Base-by-base conservation (phyloP, 164 flowering plant species). In the Buxus sempervirens region DNA sequence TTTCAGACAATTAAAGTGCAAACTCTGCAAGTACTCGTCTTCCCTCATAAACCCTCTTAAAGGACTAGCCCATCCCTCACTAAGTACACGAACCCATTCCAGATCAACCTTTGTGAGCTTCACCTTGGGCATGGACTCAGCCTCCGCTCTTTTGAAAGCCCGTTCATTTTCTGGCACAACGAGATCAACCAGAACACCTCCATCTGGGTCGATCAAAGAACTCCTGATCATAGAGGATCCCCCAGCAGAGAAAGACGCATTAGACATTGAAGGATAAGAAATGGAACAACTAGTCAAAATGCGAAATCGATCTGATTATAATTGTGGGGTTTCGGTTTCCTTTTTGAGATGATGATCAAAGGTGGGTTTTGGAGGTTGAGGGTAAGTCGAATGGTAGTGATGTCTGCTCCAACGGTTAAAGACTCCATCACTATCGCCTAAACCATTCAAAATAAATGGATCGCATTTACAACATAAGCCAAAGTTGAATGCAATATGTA, bases 61-160 rank as follows among this genome's bases (percentile, higher is more conserved):
- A 1, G 98, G 98, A 75, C 86, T 94, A 9, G 98, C 96, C 98
- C 98, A 94, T 3, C 98, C 98, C 67, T 94, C 95, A 66, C 96
- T 84, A 20, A 94, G 71, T 54, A 91, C 93, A 62, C 91, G 98
- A 2, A 89, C 90, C 98, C 98, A 94, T 61, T 91, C 91, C 21
- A 94, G 27, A 79, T 94, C 98, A 45, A 91, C 79, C 77, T 73
- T 72, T 0, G 89, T 79, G 24, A 94, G 72, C 77, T 54, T 62
- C 64, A 88, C 89, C 62, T 81, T 82, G 0, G 95, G 90, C 84
- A 94, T 53, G 60, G 72, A 26, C 73, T 76, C 86, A 1, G 88
- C 91, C 75, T 90, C 90, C 18, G 22, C 38, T 19, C 56, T 72
- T 82, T 79, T 87, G 36, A 63, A 22, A 15, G n/a, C 86, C 67